Evolutionary conservation across 306 rosid genomes (phyloP).

Genomic region (Cicer chorassanicum): DNA sequence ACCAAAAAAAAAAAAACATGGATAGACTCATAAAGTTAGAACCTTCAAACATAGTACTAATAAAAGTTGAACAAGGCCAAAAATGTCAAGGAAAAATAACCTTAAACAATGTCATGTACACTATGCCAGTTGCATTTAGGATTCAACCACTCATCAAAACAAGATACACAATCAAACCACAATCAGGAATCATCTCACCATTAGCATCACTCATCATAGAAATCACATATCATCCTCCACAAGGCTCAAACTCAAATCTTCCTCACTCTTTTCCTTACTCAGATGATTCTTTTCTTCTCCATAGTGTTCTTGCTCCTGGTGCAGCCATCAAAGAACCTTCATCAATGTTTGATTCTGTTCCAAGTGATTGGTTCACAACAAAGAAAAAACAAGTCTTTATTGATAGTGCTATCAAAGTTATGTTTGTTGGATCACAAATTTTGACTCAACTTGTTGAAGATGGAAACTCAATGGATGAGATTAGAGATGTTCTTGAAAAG

Average conservation of each 20-base stretch:
- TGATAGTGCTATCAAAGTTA: constrained; percentile 71
- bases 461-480: constrained; percentile 66
- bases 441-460: constrained; percentile 60
- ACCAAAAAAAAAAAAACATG: constrained; percentile 48
- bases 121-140: constrained; percentile 91
- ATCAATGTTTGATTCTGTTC: constrained; percentile 69
- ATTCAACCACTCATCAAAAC: constrained; percentile 68
- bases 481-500: constrained; percentile 68
- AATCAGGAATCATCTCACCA: constrained; percentile 80
- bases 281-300: constrained; percentile 75
- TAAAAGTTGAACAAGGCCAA: constrained; percentile 62
- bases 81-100: constrained; percentile 67
- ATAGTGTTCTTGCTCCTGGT: constrained; percentile 84
- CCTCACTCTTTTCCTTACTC: constrained; percentile 69
- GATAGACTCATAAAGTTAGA: constrained; percentile 83
- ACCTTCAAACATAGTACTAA: constrained; percentile 68
- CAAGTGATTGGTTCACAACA: constrained; percentile 78
- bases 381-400: constrained; percentile 80
- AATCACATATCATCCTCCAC: constrained; percentile 63
- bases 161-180: constrained; percentile 72
- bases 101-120: constrained; percentile 83
- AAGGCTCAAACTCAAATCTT: constrained; percentile 48
- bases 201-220: constrained; percentile 64
- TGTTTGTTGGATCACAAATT: constrained; percentile 74
- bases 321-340: constrained; percentile 71